These are phyloP conservation scores for Hygrophoropsis aurantiaca DNA, from an alignment of 768 basidiomycete genomes.

Conservation along the genomic window DNA sequence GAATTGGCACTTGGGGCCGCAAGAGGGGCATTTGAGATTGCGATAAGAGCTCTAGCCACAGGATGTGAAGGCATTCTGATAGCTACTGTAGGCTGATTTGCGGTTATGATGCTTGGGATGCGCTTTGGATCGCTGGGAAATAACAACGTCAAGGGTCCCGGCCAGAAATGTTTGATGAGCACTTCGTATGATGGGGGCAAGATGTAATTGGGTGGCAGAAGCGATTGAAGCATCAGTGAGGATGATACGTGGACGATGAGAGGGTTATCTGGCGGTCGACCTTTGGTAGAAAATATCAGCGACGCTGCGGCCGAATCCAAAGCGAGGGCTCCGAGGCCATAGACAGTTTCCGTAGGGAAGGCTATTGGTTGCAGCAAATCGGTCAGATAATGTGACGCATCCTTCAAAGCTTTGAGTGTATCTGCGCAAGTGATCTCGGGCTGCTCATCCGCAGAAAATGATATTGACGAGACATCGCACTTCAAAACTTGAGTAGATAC, in stretches of 20 bases:
- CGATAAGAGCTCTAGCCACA: slow-evolving; percentile 87
- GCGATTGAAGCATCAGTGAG: slow-evolving; percentile 68
- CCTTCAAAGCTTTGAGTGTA: slow-evolving; percentile 52
- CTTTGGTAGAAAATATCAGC: slow-evolving; percentile 85
- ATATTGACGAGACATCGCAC: slow-evolving; percentile 65
- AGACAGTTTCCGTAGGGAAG: slow-evolving; percentile 98
- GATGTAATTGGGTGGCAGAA: slow-evolving; percentile 67
- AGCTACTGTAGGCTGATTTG: slow-evolving; percentile 78
- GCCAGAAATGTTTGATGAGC: slow-evolving; percentile 89
- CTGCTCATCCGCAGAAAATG: slow-evolving; percentile 46
- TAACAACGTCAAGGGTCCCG: slow-evolving; percentile 88
- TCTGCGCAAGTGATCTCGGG: slow-evolving; percentile 51
- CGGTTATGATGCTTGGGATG: slow-evolving; percentile 78
- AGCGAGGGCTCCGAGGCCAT: slow-evolving; percentile 92
- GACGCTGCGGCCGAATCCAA: slow-evolving; percentile 60
- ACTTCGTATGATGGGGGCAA: slow-evolving; percentile 65
- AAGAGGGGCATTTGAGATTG: slow-evolving; percentile 68
- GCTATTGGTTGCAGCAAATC: slow-evolving; percentile 61
- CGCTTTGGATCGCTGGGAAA: slow-evolving; percentile 69
- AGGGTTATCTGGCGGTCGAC: slow-evolving; percentile 93
- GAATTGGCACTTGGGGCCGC: slow-evolving; percentile 96
- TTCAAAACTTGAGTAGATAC: slow-evolving; percentile 43
- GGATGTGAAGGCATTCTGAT: slow-evolving; percentile 95
- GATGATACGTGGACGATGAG: slow-evolving; percentile 97
- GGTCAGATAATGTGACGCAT: slow-evolving; percentile 56